phyloP scores from a whole-genome alignment of 192 early-diverging fungal genomes.

The Rhizoclosmatium sp. region DNA sequence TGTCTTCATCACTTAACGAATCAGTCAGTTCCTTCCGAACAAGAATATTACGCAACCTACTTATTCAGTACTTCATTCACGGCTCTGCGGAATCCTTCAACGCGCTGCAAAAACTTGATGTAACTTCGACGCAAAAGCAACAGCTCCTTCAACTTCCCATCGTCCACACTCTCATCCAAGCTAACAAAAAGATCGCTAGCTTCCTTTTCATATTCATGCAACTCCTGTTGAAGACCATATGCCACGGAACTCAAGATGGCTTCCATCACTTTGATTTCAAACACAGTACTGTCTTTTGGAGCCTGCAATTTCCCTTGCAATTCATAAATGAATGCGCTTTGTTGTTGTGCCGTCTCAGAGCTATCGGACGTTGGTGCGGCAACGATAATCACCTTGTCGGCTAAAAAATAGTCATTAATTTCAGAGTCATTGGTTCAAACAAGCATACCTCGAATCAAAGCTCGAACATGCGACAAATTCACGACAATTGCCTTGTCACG shows the following conservation, averaged over 20 bases:
- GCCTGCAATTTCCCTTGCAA: constrained; percentile 75
- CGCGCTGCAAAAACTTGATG: constrained; percentile 81
- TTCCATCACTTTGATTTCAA: constrained; percentile 71
- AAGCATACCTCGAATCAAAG: constrained; percentile 71
- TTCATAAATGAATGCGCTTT: constrained; percentile 80
- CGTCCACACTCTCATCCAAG: constrained; percentile 79
- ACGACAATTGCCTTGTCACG: constrained; percentile 82
- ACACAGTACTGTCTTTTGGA: constrained; percentile 33
- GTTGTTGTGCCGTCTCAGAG: constrained; percentile 46
- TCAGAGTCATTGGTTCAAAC: background rate
- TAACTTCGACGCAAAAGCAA: constrained; percentile 79
- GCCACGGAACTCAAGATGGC: constrained; percentile 80
- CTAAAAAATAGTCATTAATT: constrained; percentile 20
- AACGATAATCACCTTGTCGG: constrained; percentile 79
- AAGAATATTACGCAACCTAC: constrained; percentile 13
- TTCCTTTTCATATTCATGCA: constrained; percentile 72
- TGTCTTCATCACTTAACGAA: constrained; percentile 75
- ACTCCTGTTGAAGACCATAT: constrained; percentile 52
- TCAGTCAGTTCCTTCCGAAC: background rate
- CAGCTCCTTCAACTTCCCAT: constrained; percentile 77
- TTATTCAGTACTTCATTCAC: constrained; percentile 80
- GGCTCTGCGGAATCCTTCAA: constrained; percentile 75
- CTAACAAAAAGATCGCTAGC: constrained; percentile 71
- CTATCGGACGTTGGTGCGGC: constrained; percentile 41
- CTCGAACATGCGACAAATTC: constrained; percentile 82